Evolutionary conservation across 2,329 filamentous ascomycete genomes (phyloP).

Genomic region (Nothomitra cinnamomea): DNA sequence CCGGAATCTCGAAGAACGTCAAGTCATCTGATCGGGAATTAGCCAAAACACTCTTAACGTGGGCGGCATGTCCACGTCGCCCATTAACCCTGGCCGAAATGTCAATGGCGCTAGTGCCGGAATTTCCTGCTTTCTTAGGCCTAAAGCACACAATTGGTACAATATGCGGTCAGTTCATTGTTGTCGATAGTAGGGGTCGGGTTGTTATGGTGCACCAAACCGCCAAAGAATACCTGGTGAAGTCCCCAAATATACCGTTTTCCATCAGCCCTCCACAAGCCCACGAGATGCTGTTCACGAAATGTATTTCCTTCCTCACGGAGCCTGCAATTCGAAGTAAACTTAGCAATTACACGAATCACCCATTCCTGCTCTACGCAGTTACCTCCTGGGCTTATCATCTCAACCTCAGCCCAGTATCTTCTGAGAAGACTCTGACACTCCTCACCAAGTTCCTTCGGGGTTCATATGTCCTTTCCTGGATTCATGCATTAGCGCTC

Average conservation of each 20-base stretch:
- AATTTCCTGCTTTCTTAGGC: constrained; percentile 13
- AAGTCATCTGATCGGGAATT: constrained; percentile 9
- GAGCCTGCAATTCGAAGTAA: not conserved
- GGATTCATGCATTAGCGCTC: not conserved
- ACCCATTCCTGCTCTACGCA: not conserved
- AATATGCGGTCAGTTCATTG: constrained; percentile 19
- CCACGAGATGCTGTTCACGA: not conserved
- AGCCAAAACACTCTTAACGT: constrained; percentile 14
- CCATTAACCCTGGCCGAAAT: constrained; percentile 14
- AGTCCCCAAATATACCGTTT: not conserved
- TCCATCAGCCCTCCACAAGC: constrained; percentile 10
- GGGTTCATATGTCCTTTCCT: not conserved
- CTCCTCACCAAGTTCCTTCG: not conserved
- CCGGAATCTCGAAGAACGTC: constrained; percentile 9
- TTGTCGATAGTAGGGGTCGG: constrained; percentile 16
- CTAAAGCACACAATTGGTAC: constrained; percentile 15
- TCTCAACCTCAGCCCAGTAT: not conserved
- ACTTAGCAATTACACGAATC: not conserved
- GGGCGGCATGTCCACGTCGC: constrained; percentile 14
- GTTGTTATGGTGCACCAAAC: constrained; percentile 21
- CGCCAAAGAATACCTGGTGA: constrained; percentile 20
- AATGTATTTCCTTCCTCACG: not conserved
- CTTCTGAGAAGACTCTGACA: not conserved
- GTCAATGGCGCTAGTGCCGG: constrained; percentile 11
- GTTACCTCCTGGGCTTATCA: not conserved